A percentile compares a stretch with the other conserved stretches of the same genome.
Conservation (phyloP, 352 stramenopile genomes). For the Discostella stelligera region DNA sequence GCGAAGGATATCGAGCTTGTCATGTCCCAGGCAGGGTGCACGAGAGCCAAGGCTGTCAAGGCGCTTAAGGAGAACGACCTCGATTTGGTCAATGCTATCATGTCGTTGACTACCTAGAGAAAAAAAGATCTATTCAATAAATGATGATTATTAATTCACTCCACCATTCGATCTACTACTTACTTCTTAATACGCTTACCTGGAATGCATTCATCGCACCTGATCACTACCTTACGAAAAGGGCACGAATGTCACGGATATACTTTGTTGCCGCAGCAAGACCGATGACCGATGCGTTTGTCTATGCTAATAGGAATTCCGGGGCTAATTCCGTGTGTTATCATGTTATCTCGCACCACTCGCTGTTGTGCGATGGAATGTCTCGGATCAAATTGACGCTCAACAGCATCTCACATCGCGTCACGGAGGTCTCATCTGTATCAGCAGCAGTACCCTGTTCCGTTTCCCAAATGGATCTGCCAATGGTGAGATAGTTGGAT, state of each 20-base stretch:
- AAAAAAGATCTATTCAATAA: background rate
- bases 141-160: background rate
- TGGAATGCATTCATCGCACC: background rate
- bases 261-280: constrained; percentile 45
- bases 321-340: constrained; percentile 44
- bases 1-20: constrained; percentile 99
- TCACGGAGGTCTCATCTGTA: constrained; percentile 18
- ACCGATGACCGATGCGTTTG: constrained; percentile 35
- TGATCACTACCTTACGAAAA: constrained; percentile 41
- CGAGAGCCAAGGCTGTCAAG: constrained; percentile 92
- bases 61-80: constrained; percentile 97
- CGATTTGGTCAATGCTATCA: constrained; percentile 99
- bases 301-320: constrained; percentile 47
- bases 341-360: constrained; percentile 51
- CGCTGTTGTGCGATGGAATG: constrained; percentile 8
- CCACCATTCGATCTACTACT: background rate
- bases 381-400: constrained; percentile 71
- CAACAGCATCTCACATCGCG: constrained; percentile 67
- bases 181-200: background rate
- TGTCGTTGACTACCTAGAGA: constrained; percentile 98
- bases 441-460: constrained; percentile 24
- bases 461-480: constrained; percentile 46
- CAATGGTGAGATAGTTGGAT: constrained; percentile 49
- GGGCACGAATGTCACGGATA: constrained; percentile 45
- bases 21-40: constrained; percentile 92